These are phyloP conservation scores for Saccharomycopsis vini DNA, from an alignment of 805 yeast genomes.

Conservation along the genomic window DNA sequence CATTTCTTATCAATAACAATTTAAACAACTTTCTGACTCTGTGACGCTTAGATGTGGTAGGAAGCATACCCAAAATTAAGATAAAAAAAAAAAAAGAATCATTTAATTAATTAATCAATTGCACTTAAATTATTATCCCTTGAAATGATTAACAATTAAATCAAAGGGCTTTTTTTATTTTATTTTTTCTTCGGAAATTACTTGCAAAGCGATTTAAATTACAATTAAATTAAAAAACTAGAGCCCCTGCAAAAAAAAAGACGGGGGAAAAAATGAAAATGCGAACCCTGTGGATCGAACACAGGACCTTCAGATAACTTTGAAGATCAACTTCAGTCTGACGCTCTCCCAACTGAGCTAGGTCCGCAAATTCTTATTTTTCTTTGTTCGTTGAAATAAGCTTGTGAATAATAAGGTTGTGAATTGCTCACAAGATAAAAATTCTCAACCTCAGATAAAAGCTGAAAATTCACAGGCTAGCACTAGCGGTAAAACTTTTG, in stretches of 20 bases:
- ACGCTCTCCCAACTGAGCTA: slow-evolving; percentile 21
- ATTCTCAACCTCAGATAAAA: too few relatives aligned
- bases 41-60: too few relatives aligned
- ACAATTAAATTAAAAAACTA: neutral
- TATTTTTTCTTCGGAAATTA: too few relatives aligned
- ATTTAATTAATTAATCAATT: neutral
- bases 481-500: too few relatives aligned
- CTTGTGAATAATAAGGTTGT: too few relatives aligned
- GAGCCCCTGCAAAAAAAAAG: neutral
- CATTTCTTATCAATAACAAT: too few relatives aligned
- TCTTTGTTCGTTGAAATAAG: too few relatives aligned
- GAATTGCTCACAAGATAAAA: too few relatives aligned
- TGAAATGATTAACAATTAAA: neutral
- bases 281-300: slow-evolving; percentile 80
- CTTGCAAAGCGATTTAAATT: neutral
- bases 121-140: neutral
- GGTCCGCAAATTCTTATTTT: slow-evolving; percentile 1
- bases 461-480: too few relatives aligned
- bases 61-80: too few relatives aligned
- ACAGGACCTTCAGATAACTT: slow-evolving; percentile 76
- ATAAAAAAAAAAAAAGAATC: too few relatives aligned
- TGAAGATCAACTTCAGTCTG: slow-evolving; percentile 17
- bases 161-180: neutral
- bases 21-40: too few relatives aligned
- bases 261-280: slow-evolving; percentile 26